phyloP scores from a whole-genome alignment of 2,329 filamentous ascomycete species.

The Phaeosphaeriaceae sp. region DNA sequence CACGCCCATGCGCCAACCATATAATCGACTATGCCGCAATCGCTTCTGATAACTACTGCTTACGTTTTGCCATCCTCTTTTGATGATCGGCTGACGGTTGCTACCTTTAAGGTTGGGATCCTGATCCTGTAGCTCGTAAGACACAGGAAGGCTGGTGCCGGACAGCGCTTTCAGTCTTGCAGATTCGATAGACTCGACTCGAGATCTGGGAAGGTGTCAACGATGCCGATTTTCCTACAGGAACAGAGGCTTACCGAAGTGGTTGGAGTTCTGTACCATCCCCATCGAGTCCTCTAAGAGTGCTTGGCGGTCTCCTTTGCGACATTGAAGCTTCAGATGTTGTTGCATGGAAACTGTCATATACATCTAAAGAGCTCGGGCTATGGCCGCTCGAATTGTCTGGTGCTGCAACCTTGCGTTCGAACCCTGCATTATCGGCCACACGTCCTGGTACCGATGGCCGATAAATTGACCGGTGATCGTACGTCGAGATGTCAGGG shows the following conservation, averaged over 20 bases:
- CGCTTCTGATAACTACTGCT: not conserved
- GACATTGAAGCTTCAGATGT: too few relatives aligned
- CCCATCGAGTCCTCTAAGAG: too few relatives aligned
- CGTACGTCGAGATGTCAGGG: not conserved
- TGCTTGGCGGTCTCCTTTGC: too few relatives aligned
- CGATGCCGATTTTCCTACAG: too few relatives aligned
- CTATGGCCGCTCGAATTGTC: too few relatives aligned
- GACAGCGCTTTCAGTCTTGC: too few relatives aligned
- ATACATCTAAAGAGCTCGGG: too few relatives aligned
- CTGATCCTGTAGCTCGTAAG: too few relatives aligned
- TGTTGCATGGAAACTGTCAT: too few relatives aligned
- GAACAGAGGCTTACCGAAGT: not conserved
- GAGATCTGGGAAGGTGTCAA: too few relatives aligned
- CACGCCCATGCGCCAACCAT: conserved; percentile 29
- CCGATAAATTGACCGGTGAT: not conserved
- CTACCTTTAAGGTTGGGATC: not conserved
- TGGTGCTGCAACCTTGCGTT: not conserved
- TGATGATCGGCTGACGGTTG: not conserved
- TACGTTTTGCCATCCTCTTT: not conserved
- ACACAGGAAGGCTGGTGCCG: too few relatives aligned
- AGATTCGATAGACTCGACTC: too few relatives aligned
- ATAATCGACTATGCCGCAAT: conserved; percentile 15
- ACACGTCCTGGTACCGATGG: not conserved
- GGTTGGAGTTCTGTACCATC: not conserved
- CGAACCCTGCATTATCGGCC: not conserved